A percentile compares a stretch with the other conserved stretches of the same genome.
These are phyloP conservation scores for Limonium bicolor DNA, from an alignment of 148 eudicot species.

Conservation along the genomic window DNA sequence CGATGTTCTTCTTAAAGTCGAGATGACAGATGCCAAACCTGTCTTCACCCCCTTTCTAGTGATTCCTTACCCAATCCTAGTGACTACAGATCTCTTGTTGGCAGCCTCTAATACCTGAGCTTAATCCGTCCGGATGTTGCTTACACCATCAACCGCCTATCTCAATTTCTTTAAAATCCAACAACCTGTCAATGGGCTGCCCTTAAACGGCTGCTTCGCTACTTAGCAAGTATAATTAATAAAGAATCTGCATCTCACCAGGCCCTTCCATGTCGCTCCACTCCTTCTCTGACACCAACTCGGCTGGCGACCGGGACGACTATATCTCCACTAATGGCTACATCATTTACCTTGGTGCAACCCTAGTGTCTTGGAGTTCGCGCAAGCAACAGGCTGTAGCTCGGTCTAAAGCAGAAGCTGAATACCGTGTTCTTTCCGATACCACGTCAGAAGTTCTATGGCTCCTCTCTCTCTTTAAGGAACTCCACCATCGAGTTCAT, in stretches of 20 bases:
- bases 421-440: no score
- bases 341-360: not conserved
- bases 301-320: not conserved
- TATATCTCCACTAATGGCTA: not conserved
- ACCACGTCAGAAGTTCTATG: no score
- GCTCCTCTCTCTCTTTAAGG: no score
- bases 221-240: not conserved
- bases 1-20: no score
- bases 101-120: not conserved
- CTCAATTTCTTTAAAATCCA: not conserved
- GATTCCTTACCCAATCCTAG: not conserved
- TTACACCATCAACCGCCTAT: not conserved
- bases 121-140: not conserved
- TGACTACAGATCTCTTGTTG: not conserved
- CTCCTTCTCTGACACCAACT: no score
- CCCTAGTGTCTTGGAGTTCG: no score
- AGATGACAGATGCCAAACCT: no score
- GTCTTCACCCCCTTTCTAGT: no score
- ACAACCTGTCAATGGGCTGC: not conserved
- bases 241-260: not conserved
- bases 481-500: no score
- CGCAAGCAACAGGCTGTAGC: no score
- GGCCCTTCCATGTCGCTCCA: not conserved
- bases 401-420: no score
- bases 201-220: not conserved